Evolutionary conservation across 1,139 yeast species (phyloP).

Genomic region (Lodderomyces oxycetoniae): DNA sequence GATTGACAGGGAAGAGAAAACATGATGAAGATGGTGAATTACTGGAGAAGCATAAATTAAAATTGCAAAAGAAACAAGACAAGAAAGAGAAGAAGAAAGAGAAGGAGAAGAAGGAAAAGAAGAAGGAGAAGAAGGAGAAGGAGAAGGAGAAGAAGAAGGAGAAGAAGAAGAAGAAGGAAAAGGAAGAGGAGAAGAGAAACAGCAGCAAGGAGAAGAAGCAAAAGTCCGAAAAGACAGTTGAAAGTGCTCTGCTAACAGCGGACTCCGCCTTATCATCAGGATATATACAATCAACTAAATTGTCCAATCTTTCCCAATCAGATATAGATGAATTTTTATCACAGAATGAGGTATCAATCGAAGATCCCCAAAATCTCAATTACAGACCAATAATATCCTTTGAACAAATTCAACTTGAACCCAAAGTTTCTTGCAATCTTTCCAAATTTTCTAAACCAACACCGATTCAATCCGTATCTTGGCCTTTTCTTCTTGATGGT

Average conservation of each 20-base stretch:
- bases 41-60: conserved; percentile 21
- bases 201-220: conserved; percentile 45
- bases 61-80: conserved; percentile 39
- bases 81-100: conserved; percentile 36
- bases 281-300: conserved; percentile 28
- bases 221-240: conserved; percentile 34
- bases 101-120: conserved; percentile 45
- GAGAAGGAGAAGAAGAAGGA: conserved; percentile 41
- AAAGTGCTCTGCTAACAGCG: conserved; percentile 18
- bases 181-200: conserved; percentile 34
- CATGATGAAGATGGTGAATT: conserved; percentile 26
- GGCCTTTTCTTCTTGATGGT: conserved; percentile 85
- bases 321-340: conserved; percentile 59
- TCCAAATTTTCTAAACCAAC: conserved; percentile 82
- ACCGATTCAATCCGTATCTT: conserved; percentile 93
- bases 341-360: conserved; percentile 75
- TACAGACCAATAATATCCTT: conserved; percentile 73
- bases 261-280: conserved; percentile 6
- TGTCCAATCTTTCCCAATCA: conserved; percentile 39
- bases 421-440: conserved; percentile 53
- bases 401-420: conserved; percentile 53
- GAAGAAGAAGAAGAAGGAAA: conserved; percentile 44
- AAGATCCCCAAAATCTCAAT: conserved; percentile 52
- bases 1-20: conserved; percentile 35
- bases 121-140: conserved; percentile 34